Conservation (phyloP, 768 basidiomycete species). For the Lactarius evosmus region DNA sequence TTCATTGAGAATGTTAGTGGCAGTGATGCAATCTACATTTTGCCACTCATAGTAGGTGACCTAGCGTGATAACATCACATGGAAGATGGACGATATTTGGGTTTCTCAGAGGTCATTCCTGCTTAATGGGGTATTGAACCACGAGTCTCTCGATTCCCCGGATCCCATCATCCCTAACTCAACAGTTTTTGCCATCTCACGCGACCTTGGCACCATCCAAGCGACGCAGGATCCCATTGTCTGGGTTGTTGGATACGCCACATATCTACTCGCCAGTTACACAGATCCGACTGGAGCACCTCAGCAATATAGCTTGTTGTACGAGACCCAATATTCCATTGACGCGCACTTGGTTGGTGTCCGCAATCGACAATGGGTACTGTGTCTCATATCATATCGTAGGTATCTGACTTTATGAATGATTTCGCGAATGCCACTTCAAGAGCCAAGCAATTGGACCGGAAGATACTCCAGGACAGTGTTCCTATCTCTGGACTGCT, state of each 20-base stretch:
- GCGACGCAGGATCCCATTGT: constrained; percentile 28
- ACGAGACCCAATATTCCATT: constrained; percentile 37
- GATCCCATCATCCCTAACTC: constrained; percentile 13
- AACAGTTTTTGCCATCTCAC: constrained; percentile 31
- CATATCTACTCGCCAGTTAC: constrained; percentile 31
- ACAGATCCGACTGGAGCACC: constrained; percentile 38
- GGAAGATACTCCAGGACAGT: constrained; percentile 46
- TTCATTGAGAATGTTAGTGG: constrained; percentile 18
- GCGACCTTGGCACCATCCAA: constrained; percentile 32
- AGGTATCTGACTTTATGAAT: constrained; percentile 44
- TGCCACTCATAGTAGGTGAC: neutral
- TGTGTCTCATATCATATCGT: neutral
- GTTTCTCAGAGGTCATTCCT: constrained; percentile 27
- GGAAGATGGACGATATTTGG: constrained; percentile 16
- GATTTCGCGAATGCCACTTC: constrained; percentile 45
- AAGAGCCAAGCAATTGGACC: constrained; percentile 47
- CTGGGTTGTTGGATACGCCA: constrained; percentile 33
- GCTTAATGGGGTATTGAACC: constrained; percentile 22
- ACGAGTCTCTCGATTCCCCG: constrained; percentile 14
- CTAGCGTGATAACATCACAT: constrained; percentile 21
- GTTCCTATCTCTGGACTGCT: constrained; percentile 48
- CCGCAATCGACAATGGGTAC: neutral
- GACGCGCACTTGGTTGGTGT: constrained; percentile 30
- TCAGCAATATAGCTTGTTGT: constrained; percentile 44
- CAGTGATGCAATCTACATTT: neutral